Conservation (phyloP, 2,329 filamentous ascomycete species). For the Fusarium penzigii region DNA sequence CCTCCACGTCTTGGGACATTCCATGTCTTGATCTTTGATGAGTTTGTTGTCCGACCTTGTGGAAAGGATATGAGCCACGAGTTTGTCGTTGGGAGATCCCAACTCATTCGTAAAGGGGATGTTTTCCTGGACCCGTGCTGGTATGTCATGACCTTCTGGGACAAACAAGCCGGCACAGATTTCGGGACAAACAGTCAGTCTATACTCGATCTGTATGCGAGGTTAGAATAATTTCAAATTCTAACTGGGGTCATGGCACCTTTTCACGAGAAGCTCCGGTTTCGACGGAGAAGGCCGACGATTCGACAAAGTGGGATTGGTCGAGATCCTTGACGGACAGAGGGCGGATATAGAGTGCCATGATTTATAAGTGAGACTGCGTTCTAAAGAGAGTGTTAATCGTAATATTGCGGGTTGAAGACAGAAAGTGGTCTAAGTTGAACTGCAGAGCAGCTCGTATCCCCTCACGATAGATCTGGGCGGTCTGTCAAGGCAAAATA, state of each 20-base stretch:
- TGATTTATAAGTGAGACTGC: no score
- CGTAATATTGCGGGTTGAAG: no score
- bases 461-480: no score
- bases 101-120: conserved; percentile 12
- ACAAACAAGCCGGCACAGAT: conserved; percentile 30
- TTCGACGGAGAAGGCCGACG: conserved; percentile 31
- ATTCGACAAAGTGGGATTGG: conserved; percentile 24
- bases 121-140: conserved; percentile 3
- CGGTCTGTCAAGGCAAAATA: no score
- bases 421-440: no score
- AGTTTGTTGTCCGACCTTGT: conserved; percentile 23
- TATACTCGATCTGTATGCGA: conserved; percentile 30
- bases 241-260: conserved; percentile 9
- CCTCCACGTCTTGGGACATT: conserved; percentile 27
- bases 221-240: conserved; percentile 2
- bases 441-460: no score
- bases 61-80: conserved; percentile 31
- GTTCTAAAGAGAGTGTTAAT: no score
- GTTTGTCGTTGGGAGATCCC: conserved; percentile 7
- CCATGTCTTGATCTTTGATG: conserved; percentile 32
- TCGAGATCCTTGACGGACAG: conserved; percentile 27
- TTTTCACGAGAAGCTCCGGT: conserved; percentile 32
- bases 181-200: conserved; percentile 28
- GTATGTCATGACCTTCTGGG: background rate
- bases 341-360: conserved; percentile 27